Percentiles rank a stretch among this genome's conserved stretches.
Conservation (phyloP, 495 filamentous ascomycete species). For the Neurospora sp. region DNA sequence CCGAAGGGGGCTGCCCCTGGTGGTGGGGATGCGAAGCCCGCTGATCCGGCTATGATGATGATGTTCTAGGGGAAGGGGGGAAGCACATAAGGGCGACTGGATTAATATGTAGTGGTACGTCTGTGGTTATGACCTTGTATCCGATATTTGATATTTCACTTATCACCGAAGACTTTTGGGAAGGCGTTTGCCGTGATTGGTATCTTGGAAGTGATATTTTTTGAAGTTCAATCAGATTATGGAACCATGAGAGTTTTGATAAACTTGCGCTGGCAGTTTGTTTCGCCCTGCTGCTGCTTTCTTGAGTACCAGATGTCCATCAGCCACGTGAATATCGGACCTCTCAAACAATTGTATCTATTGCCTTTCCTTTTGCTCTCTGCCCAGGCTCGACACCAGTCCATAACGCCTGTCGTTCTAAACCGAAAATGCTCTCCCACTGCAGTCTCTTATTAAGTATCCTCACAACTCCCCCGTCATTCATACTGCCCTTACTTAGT, state of each 20-base stretch:
- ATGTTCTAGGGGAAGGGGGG: slow-evolving; percentile 16
- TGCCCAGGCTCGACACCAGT: too few species aligned
- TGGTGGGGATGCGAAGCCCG: slow-evolving; percentile 6
- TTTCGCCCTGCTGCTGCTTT: not conserved
- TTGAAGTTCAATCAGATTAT: not conserved
- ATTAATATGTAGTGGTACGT: not conserved
- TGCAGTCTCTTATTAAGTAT: too few species aligned
- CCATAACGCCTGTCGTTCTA: too few species aligned
- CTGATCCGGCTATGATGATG: slow-evolving; percentile 2
- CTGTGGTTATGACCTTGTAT: not conserved
- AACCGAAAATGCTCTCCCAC: too few species aligned
- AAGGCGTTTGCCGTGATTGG: not conserved
- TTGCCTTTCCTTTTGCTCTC: too few species aligned
- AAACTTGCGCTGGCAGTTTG: not conserved
- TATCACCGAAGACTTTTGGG: not conserved
- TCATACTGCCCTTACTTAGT: slow-evolving; percentile 6
- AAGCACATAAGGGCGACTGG: not conserved
- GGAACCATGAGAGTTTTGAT: not conserved
- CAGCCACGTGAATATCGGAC: too few species aligned
- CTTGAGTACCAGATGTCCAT: too few species aligned
- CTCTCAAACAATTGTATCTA: too few species aligned
- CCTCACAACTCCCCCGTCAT: not conserved
- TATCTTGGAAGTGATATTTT: not conserved
- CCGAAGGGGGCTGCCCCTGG: slow-evolving; percentile 13
- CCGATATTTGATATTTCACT: not conserved